Conservation (phyloP, 768 basidiomycete genomes). For the Pleurotus sapidus region DNA sequence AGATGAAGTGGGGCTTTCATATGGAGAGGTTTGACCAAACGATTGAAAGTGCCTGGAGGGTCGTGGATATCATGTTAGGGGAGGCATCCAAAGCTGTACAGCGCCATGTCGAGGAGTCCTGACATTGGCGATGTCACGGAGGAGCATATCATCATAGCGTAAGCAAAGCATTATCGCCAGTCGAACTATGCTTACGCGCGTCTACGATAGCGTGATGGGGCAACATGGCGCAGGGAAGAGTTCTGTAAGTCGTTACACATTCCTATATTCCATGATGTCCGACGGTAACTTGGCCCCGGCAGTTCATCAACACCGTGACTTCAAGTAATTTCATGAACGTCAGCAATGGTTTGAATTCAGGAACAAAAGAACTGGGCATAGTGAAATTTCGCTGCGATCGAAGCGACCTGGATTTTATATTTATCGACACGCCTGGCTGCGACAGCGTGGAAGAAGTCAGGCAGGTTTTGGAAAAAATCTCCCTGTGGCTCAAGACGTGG, state of each 20-base stretch:
- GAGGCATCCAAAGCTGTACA: neutral
- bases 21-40: constrained; percentile 14
- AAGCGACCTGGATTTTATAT: constrained; percentile 7
- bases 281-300: neutral
- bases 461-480: neutral
- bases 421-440: constrained; percentile 6
- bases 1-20: constrained; percentile 15
- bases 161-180: neutral
- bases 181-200: neutral
- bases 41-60: constrained; percentile 14
- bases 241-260: neutral
- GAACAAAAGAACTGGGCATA: constrained; percentile 2
- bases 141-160: constrained; percentile 10
- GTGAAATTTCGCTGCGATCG: constrained; percentile 5
- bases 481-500: neutral
- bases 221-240: constrained; percentile 3
- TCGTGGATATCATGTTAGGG: constrained; percentile 9
- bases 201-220: neutral
- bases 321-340: neutral
- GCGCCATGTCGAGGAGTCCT: neutral
- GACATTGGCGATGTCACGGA: constrained; percentile 10
- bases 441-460: constrained; percentile 3
- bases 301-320: constrained; percentile 6
- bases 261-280: neutral
- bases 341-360: neutral